A percentile compares a stretch with the other conserved stretches of the same genome.
These are phyloP conservation scores for Elongisporangium anandrum DNA, from an alignment of 352 stramenopile species.

Conservation along the genomic window DNA sequence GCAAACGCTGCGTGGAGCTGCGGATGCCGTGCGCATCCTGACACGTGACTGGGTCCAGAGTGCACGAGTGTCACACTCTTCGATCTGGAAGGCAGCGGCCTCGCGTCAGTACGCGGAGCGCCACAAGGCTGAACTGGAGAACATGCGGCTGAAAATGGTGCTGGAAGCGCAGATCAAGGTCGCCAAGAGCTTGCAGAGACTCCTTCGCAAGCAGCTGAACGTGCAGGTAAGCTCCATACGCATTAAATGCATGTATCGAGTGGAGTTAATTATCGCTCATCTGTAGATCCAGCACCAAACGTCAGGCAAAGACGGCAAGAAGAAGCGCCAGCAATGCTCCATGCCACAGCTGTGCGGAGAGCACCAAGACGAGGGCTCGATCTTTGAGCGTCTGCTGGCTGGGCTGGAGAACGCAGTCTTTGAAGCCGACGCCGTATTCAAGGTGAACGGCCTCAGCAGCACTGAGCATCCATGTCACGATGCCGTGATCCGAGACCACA, in stretches of 20 bases:
- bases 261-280: no score
- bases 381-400: constrained; percentile 21
- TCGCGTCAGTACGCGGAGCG: constrained; percentile 25
- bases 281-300: not conserved
- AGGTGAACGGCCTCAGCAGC: constrained; percentile 19
- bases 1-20: not conserved
- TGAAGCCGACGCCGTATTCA: constrained; percentile 20
- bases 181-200: constrained; percentile 38
- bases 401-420: constrained; percentile 24
- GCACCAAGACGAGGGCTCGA: constrained; percentile 1
- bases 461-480: constrained; percentile 19
- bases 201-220: constrained; percentile 10
- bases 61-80: not conserved
- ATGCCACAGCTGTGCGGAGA: not conserved
- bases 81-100: not conserved
- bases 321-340: not conserved
- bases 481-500: constrained; percentile 20
- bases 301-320: not conserved
- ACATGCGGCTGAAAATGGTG: constrained; percentile 41
- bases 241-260: no score
- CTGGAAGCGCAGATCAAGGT: constrained; percentile 65
- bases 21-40: not conserved
- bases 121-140: constrained; percentile 51
- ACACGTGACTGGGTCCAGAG: not conserved
- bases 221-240: not conserved